Evolutionary conservation across 768 basidiomycete species (phyloP), one percentile per base, ranked within the genome.

Genomic region (Podaxis sp.): DNA sequence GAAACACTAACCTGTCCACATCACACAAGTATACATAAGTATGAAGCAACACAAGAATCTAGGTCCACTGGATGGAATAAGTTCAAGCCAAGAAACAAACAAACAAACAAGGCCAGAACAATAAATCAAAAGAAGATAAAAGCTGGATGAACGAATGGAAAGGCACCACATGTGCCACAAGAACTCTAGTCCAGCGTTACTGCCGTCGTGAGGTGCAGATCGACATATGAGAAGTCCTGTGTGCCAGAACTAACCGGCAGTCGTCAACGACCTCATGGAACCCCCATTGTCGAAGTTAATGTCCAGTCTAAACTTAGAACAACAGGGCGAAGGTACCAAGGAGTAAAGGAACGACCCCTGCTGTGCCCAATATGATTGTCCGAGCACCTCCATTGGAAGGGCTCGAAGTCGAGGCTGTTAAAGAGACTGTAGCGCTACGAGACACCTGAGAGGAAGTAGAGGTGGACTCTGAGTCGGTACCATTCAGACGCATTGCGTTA

Each of bases 401-500:
- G 14, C 16, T 58, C 10, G 57, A 50, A 38, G 38, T 37, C 11
- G 57, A 21, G 16, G 54, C 38, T 2, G 57, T 16, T 11, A 48
- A 57, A 32, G 55, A 58, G 16, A 35, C 57, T 2, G 57, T 50
- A 13, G 36, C 35, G 7, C 44, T 57, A 21, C n/a, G n/a, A 37
- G 44, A 36, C 21, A 18, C 16, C 13, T 4, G 9, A 38, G 57
- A 58, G 57, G 46, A 37, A 23, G 52, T 16, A 2, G 57, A 37
- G 3, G 47, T 40, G 7, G 47, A 37, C 5, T 50, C 36, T 7
- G 28, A 21, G 5, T 50, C 57, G 25, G 82, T 84, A 28, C 85
- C 84, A 62, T 86, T 84, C 62, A 87, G 70, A 16, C 84, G 78
- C 44, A 76, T 66, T 14, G 85, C 84, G 63, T 85, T 86, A 53